Evolutionary conservation across 306 rosid genomes (phyloP), one percentile per base, ranked within the genome.

Genomic region (Dalbergia cultrata): DNA sequence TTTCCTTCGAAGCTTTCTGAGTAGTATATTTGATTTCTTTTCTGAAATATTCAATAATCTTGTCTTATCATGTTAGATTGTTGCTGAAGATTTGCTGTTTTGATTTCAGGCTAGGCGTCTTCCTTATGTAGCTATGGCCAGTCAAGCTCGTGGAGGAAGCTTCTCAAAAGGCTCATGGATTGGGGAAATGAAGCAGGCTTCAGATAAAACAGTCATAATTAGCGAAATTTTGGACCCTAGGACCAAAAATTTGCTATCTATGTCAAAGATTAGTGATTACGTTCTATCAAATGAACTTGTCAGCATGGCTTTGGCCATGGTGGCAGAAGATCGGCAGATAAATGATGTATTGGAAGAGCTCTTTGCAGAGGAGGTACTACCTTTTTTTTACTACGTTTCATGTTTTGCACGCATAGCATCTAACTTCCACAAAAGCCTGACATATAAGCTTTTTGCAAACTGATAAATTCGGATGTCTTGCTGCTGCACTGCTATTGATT

Each of bases 231-330:
- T 92, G 88, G 98, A 90, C 80, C 98, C 95, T 17, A 94, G 98
- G 90, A 94, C 98, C 2, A 94, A 94, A 86, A 94, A 94, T 81
- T 86, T 94, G 49, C 77, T 94, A 75, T 88, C 97, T 59, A 85
- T 94, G 97, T 94, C 98, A 67, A 92, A 85, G 87, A 94, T 94
- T 83, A 94, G 98, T 44, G 94, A 94, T 83, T 94, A 94, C 83
- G 97, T 94, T 83, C 82, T 94, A 81, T 94, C 98, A 35, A 94
- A 94, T 81, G 95, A 92, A 80, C 98, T 94, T 22, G 97, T 94
- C 82, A 94, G 98, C 91, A 94, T 94, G 98, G 98, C 98, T 76
- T 81, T 94, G 70, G 98, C 98, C 65, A 94, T 94, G 98, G 97
- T 94, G 72, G 86, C 95, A 12, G 97, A 94, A 86, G 98, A 94